Conservation (phyloP, 2,329 filamentous ascomycete species). For the Cladophialophora exuberans region DNA sequence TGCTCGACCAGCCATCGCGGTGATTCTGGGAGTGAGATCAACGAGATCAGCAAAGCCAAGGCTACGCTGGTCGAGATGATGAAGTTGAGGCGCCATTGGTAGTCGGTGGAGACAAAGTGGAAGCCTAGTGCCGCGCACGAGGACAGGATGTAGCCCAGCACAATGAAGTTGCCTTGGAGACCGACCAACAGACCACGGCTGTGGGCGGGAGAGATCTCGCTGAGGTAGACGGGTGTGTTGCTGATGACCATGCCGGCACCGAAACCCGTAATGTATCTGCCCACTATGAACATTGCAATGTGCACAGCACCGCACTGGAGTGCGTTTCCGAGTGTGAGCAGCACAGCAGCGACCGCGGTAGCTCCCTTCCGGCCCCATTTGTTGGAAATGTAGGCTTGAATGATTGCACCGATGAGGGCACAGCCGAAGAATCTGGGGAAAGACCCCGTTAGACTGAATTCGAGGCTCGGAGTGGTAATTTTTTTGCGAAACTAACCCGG, state of each 20-base stretch:
- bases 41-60: constrained; percentile 1
- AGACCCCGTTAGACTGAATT: background rate
- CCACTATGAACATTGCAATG: constrained; percentile 24
- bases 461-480: too few species aligned
- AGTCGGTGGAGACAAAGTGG: constrained; percentile 29
- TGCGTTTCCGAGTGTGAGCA: constrained; percentile 27
- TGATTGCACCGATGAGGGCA: constrained; percentile 32
- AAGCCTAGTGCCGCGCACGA: constrained; percentile 32
- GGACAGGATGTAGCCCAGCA: constrained; percentile 34
- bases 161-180: constrained; percentile 36
- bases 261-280: constrained; percentile 23
- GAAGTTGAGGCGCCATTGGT: constrained; percentile 34
- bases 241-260: constrained; percentile 28
- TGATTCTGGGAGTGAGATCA: constrained; percentile 31
- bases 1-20: constrained; percentile 36
- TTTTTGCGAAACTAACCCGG: constrained; percentile 21
- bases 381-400: constrained; percentile 33
- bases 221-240: constrained; percentile 46
- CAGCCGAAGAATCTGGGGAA: constrained; percentile 32
- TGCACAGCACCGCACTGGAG: constrained; percentile 29
- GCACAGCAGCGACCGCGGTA: constrained; percentile 23
- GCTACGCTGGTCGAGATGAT: constrained; percentile 3
- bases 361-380: constrained; percentile 31
- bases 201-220: constrained; percentile 55
- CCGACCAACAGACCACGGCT: constrained; percentile 19